Conservation (phyloP, 345 rosid genomes). For the Eutrema yunnanense region DNA sequence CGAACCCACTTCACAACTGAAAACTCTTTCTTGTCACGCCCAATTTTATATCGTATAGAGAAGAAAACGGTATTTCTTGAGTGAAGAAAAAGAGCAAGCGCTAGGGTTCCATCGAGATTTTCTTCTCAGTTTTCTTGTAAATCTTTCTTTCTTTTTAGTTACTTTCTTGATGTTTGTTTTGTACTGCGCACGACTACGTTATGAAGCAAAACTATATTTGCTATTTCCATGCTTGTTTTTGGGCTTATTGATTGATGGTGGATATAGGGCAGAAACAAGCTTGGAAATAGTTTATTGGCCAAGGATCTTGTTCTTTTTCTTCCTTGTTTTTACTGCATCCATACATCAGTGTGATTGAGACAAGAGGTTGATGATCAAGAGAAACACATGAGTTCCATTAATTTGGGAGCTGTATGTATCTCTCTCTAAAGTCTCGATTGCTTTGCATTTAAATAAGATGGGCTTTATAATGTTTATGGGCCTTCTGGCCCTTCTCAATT, state of each 20-base stretch:
- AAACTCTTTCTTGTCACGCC: background rate
- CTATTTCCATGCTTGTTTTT: slow-evolving; percentile 30
- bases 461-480: background rate
- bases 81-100: background rate
- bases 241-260: background rate
- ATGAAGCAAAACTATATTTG: background rate
- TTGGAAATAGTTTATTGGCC: slow-evolving; percentile 16
- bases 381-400: slow-evolving; percentile 32
- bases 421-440: too few relatives aligned
- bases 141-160: background rate
- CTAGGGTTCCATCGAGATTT: background rate
- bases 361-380: slow-evolving; percentile 12
- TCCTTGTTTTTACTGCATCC: background rate
- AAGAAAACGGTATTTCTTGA: background rate
- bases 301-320: background rate
- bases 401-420: slow-evolving; percentile 7
- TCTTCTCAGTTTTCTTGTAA: slow-evolving; percentile 7
- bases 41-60: background rate
- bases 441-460: background rate
- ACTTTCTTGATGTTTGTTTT: slow-evolving; percentile 18
- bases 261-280: slow-evolving; percentile 11
- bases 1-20: slow-evolving; percentile 86
- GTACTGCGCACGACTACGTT: background rate
- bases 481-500: background rate
- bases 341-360: slow-evolving; percentile 5